Evolutionary conservation across 345 rosid species (phyloP).

Genomic region (Eucalyptus regnans): DNA sequence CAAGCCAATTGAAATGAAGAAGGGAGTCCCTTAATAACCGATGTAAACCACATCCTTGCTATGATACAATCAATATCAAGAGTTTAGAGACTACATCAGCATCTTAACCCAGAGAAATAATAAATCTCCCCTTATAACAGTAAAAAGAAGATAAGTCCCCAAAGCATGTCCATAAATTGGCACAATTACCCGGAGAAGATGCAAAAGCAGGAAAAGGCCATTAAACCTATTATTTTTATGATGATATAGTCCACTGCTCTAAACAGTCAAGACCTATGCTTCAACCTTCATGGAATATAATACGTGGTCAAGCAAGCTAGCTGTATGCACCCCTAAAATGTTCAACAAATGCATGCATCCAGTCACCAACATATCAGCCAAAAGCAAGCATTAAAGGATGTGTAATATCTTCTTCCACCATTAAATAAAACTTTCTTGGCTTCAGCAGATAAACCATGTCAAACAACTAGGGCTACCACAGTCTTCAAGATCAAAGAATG

Average conservation of each 20-base stretch:
- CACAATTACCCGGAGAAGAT: not conserved
- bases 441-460: not conserved
- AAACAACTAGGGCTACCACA: not conserved
- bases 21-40: not conserved
- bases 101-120: not conserved
- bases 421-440: not conserved
- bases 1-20: not conserved
- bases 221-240: not conserved
- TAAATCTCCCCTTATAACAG: not conserved
- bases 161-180: not conserved
- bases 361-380: not conserved
- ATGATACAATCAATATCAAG: not conserved
- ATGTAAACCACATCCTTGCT: not conserved
- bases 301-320: not conserved
- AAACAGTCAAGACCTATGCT: not conserved
- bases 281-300: not conserved
- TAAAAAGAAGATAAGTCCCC: not conserved
- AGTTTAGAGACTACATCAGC: not conserved
- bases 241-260: not conserved
- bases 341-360: not conserved
- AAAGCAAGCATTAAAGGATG: not conserved
- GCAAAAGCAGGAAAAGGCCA: not conserved
- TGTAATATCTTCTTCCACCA: not conserved
- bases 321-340: not conserved
- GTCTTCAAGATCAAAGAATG: not conserved